Evolutionary conservation across 805 yeast genomes (phyloP).

Genomic region (Saturnispora sanitii): DNA sequence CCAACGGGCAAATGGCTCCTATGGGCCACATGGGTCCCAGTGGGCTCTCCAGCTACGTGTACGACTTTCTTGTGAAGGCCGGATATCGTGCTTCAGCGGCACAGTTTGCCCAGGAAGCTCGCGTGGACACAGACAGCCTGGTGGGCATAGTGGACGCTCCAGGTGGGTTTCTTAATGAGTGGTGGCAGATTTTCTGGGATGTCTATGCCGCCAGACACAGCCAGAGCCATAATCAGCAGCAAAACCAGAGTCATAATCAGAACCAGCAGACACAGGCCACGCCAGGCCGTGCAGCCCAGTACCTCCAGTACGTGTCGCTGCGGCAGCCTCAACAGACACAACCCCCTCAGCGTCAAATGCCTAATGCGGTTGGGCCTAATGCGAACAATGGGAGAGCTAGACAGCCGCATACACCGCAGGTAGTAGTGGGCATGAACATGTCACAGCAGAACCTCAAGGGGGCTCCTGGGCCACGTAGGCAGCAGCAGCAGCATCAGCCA

Average conservation of each 20-base stretch:
- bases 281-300: too few species aligned
- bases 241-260: background rate
- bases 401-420: conserved; percentile 6
- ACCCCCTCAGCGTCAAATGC: conserved; percentile 9
- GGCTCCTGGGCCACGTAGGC: conserved; percentile 10
- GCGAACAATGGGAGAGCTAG: conserved; percentile 9
- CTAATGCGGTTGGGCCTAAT: background rate
- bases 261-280: background rate
- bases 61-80: conserved; percentile 74
- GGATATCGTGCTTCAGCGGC: conserved; percentile 64
- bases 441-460: conserved; percentile 8
- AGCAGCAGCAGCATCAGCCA: conserved; percentile 11
- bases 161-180: conserved; percentile 77
- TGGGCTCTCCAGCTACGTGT: conserved; percentile 74
- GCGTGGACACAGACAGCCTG: too few species aligned
- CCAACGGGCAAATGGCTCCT: too few species aligned
- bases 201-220: conserved; percentile 77
- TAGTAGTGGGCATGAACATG: background rate
- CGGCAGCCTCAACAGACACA: conserved; percentile 10
- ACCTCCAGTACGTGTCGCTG: too few species aligned
- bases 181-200: conserved; percentile 98
- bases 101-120: conserved; percentile 69
- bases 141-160: conserved; percentile 88
- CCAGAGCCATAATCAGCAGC: conserved; percentile 29
- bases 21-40: too few species aligned